Evolutionary conservation across 352 stramenopile species (phyloP), one percentile per base, ranked within the genome.

Genomic region (Phytophthora brassicae): DNA sequence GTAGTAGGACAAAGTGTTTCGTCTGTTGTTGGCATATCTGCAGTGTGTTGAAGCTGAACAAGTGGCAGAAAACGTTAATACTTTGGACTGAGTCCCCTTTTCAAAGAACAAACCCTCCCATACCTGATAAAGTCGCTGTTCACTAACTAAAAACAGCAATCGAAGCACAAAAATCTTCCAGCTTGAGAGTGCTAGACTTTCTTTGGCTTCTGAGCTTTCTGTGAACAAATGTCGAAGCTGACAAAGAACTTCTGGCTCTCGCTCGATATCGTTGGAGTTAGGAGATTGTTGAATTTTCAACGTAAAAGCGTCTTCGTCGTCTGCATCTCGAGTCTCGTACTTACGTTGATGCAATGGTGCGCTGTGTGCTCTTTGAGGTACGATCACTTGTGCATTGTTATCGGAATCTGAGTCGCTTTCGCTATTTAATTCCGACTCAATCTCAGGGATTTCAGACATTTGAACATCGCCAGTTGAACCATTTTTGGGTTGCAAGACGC

Each of bases 151-250:
- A 7, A 60, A 57, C 29, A 62, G 57, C 20, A 86, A 23, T 31
- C 72, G 64, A 33, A 26, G 73, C n/a, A 88, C 35, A 36, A 90
- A 60, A 17, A 84, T 61, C 24, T 69, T 43, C 81, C 81, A 90
- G 9, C 79, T 79, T 16, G 51, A 56, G 6, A 75, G 6, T 0
- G 63, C 60, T 2, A 86, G 29, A 0, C 16, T 14, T 20, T 74
- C 33, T 20, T 75, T 75, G 4, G 69, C 56, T 19, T 13, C 57
- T 5, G 52, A n/a, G n/a, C 64, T 77, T 23, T 76, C 43, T 16
- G 76, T 73, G 16, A 87, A 66, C 19, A 90, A 55, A 8, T 58
- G 50, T n/a, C 70, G 70, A 7, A 90, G 60, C 23, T 87, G 75
- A 0, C 47, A 41, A 41, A 90, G 79, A n/a, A 84, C 66, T 20